These are phyloP conservation scores for Vigna reflexopilosa DNA, from an alignment of 306 rosid species.

Conservation along the genomic window DNA sequence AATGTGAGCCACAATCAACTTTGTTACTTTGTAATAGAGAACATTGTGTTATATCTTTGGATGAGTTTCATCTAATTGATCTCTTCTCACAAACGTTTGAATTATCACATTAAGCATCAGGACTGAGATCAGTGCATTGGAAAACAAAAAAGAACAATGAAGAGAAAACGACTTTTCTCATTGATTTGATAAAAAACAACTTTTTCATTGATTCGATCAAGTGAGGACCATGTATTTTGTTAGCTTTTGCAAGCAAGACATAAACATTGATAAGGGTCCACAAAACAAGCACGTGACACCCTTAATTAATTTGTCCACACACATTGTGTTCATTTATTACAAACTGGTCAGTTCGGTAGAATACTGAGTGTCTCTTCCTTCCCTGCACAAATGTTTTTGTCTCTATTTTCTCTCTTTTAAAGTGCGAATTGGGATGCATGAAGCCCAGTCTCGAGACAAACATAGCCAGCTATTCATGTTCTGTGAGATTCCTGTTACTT, in stretches of 20 bases:
- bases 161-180: slow-evolving; percentile 1
- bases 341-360: not conserved
- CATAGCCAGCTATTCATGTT: not conserved
- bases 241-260: not conserved
- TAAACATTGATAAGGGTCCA: slow-evolving; percentile 21
- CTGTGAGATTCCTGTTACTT: not conserved
- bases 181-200: not conserved
- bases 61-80: too few species aligned
- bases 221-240: slow-evolving; percentile 3
- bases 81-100: too few species aligned
- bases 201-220: not conserved
- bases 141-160: not conserved
- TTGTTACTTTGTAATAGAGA: too few species aligned
- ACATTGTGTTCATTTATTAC: slow-evolving; percentile 8
- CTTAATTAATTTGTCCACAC: slow-evolving; percentile 10
- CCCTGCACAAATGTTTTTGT: not conserved
- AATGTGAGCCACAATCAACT: too few species aligned
- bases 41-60: too few species aligned
- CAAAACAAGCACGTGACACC: not conserved
- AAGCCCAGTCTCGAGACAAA: not conserved
- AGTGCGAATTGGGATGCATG: not conserved
- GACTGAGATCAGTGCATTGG: not conserved
- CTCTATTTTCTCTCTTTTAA: not conserved
- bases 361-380: not conserved
- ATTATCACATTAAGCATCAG: too few species aligned